Conservation (phyloP, 495 filamentous ascomycete genomes). For the Xylaria acuta region DNA sequence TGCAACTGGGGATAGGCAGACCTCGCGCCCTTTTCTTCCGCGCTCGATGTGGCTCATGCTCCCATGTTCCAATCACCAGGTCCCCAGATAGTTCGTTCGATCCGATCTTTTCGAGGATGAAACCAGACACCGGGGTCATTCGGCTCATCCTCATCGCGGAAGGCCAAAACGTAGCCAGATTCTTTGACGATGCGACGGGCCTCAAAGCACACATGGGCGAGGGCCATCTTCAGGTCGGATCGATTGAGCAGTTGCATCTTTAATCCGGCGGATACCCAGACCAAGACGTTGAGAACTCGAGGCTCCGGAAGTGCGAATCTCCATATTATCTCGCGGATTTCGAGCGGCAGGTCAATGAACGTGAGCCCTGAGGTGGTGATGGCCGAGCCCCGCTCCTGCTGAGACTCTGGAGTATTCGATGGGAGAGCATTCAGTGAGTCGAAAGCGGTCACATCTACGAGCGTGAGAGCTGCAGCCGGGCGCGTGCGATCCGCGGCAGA, state of each 20-base stretch:
- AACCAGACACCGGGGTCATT: constrained; percentile 40
- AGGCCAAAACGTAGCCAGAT: constrained; percentile 34
- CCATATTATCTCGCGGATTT: constrained; percentile 45
- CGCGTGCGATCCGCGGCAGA: neutral
- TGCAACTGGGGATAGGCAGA: neutral
- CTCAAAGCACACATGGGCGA: constrained; percentile 39
- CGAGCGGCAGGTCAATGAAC: constrained; percentile 37
- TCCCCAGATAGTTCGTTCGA: constrained; percentile 36
- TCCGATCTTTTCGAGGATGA: constrained; percentile 32
- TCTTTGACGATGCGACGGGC: constrained; percentile 35
- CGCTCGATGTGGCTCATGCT: neutral
- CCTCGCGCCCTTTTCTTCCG: neutral
- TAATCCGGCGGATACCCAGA: constrained; percentile 32
- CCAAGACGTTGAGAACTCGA: constrained; percentile 37
- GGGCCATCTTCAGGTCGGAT: constrained; percentile 29
- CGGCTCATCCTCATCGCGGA: constrained; percentile 31
- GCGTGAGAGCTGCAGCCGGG: neutral
- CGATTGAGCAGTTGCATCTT: constrained; percentile 36
- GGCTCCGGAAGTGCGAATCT: constrained; percentile 36
- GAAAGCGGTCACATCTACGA: neutral
- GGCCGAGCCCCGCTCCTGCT: neutral
- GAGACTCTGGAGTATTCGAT: neutral
- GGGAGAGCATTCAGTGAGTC: neutral
- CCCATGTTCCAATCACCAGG: constrained; percentile 28
- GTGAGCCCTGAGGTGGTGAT: constrained; percentile 12